Evolutionary conservation across 1,284 basidiomycete genomes (phyloP), one percentile per base, ranked within the genome.

Genomic region (Psilocybe mexicana): DNA sequence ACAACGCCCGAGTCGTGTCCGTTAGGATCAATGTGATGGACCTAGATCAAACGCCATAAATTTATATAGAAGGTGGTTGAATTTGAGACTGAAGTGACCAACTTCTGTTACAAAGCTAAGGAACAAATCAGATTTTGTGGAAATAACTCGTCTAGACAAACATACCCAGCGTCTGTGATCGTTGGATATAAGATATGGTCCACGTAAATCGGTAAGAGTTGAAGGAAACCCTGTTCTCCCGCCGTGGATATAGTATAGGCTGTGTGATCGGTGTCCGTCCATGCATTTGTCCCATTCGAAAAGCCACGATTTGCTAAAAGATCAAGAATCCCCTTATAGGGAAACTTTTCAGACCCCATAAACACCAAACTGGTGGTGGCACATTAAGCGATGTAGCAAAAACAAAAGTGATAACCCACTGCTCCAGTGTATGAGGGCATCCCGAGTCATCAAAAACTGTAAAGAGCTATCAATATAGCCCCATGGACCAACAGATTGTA

Each of bases 171-270:
- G 61, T 94, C 84, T 6, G 94, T 96, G 60, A 99, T 86, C 0
- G 96, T 98, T 3, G 97, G 96, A 73, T 97, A 96, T 50, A 99
- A 84, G 62, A 99, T 93, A 72, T 99, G 97, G 74, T 99, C 97
- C 43, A 99, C 81, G 71, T 95, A 99, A 63, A 99, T 90, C 2
- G 96, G 96, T 23, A 99, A 79, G 60, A 99, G 85, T 67, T 96
- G 92, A 43, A 99, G 79, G 72, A 99, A 98, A 7, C 97, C 97
- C 69, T 97, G 93, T 59, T 91, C 89, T 59, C 97, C 97, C 14
- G 97, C 97, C 2, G 96, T 99, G n/a, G 93, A 92, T 62, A 97
- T 90, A 0, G 96, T 99, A 73, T 98, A 99, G 6, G 93, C 94
- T 23, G 95, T 96, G 66, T 93, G 88, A 67, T 94, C 93, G 36